Base-by-base conservation (phyloP, 2,329 filamentous ascomycete genomes). In the Trichoderma polysporum region DNA sequence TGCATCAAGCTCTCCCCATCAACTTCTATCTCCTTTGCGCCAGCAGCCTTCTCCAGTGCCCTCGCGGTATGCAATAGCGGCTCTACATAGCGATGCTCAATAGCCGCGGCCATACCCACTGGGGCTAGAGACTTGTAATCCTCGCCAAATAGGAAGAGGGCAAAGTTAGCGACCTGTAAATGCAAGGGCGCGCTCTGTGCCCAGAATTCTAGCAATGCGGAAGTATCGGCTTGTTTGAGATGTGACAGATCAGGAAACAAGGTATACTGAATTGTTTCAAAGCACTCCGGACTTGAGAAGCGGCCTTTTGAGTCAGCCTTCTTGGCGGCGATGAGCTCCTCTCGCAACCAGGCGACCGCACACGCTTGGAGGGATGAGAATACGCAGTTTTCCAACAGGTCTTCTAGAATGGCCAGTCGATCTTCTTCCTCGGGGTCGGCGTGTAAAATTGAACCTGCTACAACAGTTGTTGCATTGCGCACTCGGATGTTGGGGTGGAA, bases 361-460 rank as follows among this genome's bases (percentile, higher is more conserved):
- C 85, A 87, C 9, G 85, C 88, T 74, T 89, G 88, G 41, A 90
- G 79, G 0, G 84, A 81, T 2, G 86, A 82, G 71, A 88, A 90
- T 70, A 86, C 83, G 79, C 88, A 90, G 74, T 89, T 88, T 75
- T 90, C 87, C 13, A 90, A 77, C 13, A 90, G 81, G 72, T 90
- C 88, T 61, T 88, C 85, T 9, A 91, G 81, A 69, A 90, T 90
- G 31, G 83, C 81, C 17, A 90, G 78, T 5, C 87, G 82, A 72
- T 85, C 82, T 3, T 84, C 81, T 68, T 88, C 85, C 29, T 86
- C 82, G 0, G 88, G 86, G 69, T 89, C 83, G 2, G 85, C 80
- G 71, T 90, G 88, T 39, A 88, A 79, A 15, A 87, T 77, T 1
- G 76, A 73, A 8, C 86, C 86, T 2, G 86, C 85, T 13, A 88